Evolutionary conservation across 2,329 filamentous ascomycete species (phyloP).

Genomic region (Talaromyces marneffei): DNA sequence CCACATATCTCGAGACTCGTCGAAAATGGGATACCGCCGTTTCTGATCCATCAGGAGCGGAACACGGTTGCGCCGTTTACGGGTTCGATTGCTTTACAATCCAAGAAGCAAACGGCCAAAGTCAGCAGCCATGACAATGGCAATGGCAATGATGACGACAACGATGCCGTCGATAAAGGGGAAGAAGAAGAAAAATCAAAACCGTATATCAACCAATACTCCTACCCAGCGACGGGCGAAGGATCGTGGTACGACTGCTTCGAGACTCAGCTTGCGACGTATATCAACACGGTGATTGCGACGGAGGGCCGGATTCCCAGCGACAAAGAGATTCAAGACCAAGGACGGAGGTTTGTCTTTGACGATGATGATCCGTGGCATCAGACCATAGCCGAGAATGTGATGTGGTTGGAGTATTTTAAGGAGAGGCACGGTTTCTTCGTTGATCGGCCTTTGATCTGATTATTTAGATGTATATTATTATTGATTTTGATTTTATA

Average conservation of each 20-base stretch:
- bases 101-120: background rate
- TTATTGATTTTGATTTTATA: no score
- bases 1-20: conserved; percentile 31
- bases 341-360: conserved; percentile 6
- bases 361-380: conserved; percentile 12
- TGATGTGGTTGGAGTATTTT: conserved; percentile 10
- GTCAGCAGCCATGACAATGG: background rate
- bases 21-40: conserved; percentile 36
- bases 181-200: background rate
- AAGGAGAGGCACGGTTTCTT: conserved; percentile 11
- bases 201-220: conserved; percentile 3
- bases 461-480: background rate
- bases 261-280: conserved; percentile 4
- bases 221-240: conserved; percentile 4
- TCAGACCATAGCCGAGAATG: conserved; percentile 12
- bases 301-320: conserved; percentile 2
- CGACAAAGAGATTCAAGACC: conserved; percentile 10
- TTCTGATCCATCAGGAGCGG: conserved; percentile 32
- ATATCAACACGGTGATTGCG: background rate
- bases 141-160: background rate
- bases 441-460: background rate
- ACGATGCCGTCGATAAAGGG: background rate
- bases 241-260: conserved; percentile 7
- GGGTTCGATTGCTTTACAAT: background rate
- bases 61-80: conserved; percentile 24